These are phyloP conservation scores for Aureobasidium sp. DNA, from an alignment of 2,329 filamentous ascomycete species.

Conservation along the genomic window DNA sequence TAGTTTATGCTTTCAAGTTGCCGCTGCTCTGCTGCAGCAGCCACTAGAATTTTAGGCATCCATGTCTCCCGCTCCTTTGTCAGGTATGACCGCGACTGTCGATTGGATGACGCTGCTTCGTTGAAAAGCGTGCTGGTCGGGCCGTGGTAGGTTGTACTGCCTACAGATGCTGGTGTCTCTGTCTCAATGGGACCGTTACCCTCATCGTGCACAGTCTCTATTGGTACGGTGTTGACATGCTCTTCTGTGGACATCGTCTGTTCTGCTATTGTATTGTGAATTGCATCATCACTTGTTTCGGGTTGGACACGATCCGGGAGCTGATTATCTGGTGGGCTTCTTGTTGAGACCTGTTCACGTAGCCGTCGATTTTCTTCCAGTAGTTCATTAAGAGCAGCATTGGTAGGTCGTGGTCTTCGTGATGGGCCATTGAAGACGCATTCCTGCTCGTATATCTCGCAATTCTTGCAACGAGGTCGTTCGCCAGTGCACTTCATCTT, in stretches of 20 bases:
- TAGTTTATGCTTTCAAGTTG: constrained; percentile 47
- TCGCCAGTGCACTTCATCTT: constrained; percentile 45
- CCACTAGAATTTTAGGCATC: constrained; percentile 42
- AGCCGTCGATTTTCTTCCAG: constrained; percentile 20
- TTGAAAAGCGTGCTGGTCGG: constrained; percentile 46
- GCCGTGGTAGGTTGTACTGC: constrained; percentile 43
- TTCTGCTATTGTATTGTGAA: too few relatives aligned
- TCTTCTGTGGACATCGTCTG: not conserved
- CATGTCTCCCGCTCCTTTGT: constrained; percentile 28
- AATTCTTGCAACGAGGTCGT: constrained; percentile 41
- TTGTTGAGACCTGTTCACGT: constrained; percentile 9
- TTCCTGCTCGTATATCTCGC: constrained; percentile 39
- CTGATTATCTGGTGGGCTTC: not conserved
- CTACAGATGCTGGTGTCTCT: not conserved
- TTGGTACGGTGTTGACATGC: too few relatives aligned
- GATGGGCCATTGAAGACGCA: constrained; percentile 37
- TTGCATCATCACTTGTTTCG: not conserved
- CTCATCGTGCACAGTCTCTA: not conserved
- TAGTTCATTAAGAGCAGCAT: constrained; percentile 18
- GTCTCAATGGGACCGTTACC: constrained; percentile 26
- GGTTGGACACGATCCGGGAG: not conserved
- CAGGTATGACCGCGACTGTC: constrained; percentile 15
- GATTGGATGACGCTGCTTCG: constrained; percentile 23
- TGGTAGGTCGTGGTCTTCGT: constrained; percentile 25
- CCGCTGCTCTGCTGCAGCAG: constrained; percentile 42